phyloP scores from a whole-genome alignment of 108 stramenopile genomes.

The Cylindrotheca closterium region DNA sequence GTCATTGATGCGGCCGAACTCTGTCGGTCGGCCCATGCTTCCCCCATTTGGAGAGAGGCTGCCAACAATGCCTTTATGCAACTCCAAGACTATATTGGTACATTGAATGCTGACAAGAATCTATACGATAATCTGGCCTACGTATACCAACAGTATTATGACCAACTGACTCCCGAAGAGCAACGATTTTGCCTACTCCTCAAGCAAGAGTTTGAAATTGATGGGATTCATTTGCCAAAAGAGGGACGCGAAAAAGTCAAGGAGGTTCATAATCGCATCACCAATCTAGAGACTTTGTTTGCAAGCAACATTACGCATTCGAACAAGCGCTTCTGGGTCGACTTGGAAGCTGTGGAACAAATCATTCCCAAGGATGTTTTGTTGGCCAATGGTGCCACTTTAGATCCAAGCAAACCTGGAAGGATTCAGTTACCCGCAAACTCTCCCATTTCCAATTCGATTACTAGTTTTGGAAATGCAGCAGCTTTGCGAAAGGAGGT shows the following conservation, averaged over 20 bases:
- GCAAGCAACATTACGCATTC: conserved; percentile 64
- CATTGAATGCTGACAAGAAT: conserved; percentile 77
- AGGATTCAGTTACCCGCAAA: conserved; percentile 38
- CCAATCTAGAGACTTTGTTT: conserved; percentile 75
- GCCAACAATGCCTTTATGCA: conserved; percentile 76
- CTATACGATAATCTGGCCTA: conserved; percentile 60
- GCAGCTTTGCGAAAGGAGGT: conserved; percentile 68
- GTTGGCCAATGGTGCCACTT: conserved; percentile 31
- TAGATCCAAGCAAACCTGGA: conserved; percentile 2
- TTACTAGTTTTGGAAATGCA: conserved; percentile 57
- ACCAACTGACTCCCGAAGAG: conserved; percentile 65
- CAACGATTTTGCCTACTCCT: conserved; percentile 69
- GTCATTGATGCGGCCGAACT: conserved; percentile 96
- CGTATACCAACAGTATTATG: conserved; percentile 8
- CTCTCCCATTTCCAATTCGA: conserved; percentile 63
- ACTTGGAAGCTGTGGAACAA: conserved; percentile 35
- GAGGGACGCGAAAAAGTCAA: conserved; percentile 69
- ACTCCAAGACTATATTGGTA: conserved; percentile 84
- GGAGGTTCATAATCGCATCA: conserved; percentile 60
- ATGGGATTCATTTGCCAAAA: conserved; percentile 88
- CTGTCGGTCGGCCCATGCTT: conserved; percentile 85
- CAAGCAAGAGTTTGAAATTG: conserved; percentile 88
- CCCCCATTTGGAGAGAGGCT: conserved; percentile 61
- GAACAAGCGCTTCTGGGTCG: conserved; percentile 49
- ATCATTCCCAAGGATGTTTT: conserved; percentile 65